Percentiles rank a stretch among this genome's conserved stretches.
Conservation (phyloP, 106 monocot genomes). For the Apostasia shenzhenica region DNA sequence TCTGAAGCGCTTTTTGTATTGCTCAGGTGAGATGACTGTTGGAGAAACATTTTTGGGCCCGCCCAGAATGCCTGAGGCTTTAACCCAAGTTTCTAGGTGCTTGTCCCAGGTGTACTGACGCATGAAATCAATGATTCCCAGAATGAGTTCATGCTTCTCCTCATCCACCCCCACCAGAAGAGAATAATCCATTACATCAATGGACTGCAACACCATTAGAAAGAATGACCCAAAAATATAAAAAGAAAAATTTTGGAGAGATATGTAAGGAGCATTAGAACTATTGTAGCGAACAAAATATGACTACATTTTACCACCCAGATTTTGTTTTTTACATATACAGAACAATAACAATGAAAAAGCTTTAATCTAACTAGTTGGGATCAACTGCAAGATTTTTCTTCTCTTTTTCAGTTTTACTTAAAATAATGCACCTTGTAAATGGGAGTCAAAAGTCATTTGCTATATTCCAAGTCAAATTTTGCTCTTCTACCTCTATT, state of each 20-base stretch:
- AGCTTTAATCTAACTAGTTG: neutral
- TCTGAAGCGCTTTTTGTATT: conserved; percentile 88
- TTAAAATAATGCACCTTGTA: too few species aligned
- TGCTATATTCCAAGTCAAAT: too few species aligned
- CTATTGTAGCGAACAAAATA: neutral
- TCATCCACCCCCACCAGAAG: conserved; percentile 77
- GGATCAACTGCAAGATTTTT: neutral
- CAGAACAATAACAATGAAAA: neutral
- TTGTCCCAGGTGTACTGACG: conserved; percentile 94
- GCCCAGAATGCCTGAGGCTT: conserved; percentile 71
- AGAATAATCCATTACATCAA: conserved; percentile 96
- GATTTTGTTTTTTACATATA: neutral
- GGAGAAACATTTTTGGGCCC: conserved; percentile 74
- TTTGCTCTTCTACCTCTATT: too few species aligned
- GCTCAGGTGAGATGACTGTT: conserved; percentile 74
- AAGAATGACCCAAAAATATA: neutral
- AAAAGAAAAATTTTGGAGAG: neutral
- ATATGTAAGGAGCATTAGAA: neutral
- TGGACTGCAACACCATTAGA: conserved; percentile 36
- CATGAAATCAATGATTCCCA: conserved; percentile 96
- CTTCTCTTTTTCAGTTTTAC: too few species aligned
- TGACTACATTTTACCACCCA: neutral
- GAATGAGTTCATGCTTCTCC: conserved; percentile 62
- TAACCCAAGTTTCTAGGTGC: conserved; percentile 89
- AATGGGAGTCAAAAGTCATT: too few species aligned